Evolutionary conservation across 441 rosid species (phyloP).

Genomic region (Pelargonium citronellum): DNA sequence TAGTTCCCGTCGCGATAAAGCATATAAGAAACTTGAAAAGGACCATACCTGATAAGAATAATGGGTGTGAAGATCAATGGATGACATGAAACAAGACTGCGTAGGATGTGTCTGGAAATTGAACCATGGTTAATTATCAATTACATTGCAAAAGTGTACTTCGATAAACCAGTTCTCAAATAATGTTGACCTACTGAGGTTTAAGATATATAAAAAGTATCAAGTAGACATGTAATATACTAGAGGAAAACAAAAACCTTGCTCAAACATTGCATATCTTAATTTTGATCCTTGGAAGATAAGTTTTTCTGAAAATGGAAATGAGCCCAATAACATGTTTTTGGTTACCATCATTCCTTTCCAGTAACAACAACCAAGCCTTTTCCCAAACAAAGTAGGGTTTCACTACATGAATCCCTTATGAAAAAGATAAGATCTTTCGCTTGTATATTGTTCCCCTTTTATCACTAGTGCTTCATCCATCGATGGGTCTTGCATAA

Average conservation of each 20-base stretch:
- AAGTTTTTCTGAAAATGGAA: no score
- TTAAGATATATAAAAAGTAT: not conserved
- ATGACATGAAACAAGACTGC: constrained; percentile 98
- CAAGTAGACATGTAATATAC: not conserved
- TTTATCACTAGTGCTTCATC: no score
- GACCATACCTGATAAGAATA: constrained; percentile 82
- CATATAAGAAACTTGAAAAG: not conserved
- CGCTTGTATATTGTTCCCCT: no score
- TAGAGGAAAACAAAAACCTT: not conserved
- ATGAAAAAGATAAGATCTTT: no score
- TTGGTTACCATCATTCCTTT: no score
- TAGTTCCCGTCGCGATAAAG: no score
- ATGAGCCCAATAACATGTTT: no score
- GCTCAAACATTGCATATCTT: not conserved
- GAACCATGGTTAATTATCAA: constrained; percentile 17
- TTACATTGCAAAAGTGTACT: constrained; percentile 6
- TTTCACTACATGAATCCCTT: no score
- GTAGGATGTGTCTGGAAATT: constrained; percentile 90
- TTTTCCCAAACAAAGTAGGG: no score
- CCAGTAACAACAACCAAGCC: no score
- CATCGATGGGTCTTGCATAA: no score
- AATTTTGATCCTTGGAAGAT: no score
- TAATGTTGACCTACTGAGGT: not conserved
- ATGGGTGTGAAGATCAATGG: constrained; percentile 93
- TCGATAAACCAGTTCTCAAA: not conserved